These are phyloP conservation scores for Orbilia brochopaga DNA, from an alignment of 2,329 filamentous ascomycete genomes.

Conservation along the genomic window DNA sequence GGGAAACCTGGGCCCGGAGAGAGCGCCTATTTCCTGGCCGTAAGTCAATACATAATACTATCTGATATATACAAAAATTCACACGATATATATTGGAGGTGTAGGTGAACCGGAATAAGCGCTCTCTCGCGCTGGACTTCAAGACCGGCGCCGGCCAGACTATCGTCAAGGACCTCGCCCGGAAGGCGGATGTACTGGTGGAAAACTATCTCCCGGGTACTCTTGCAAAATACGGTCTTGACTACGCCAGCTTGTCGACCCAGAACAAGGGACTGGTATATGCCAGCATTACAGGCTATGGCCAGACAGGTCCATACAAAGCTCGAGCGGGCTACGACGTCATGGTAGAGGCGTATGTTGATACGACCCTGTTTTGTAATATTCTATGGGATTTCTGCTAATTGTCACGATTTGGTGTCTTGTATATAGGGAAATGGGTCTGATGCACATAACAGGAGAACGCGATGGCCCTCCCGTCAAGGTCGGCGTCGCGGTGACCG, in stretches of 20 bases:
- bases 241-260: constrained; percentile 78
- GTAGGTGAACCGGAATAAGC: constrained; percentile 72
- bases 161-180: constrained; percentile 82
- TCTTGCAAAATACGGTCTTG: constrained; percentile 87
- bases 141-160: constrained; percentile 81
- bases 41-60: too few species aligned
- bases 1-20: constrained; percentile 75
- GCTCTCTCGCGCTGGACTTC: constrained; percentile 89
- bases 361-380: not conserved
- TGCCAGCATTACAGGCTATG: constrained; percentile 95
- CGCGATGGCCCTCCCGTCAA: constrained; percentile 91
- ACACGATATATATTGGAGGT: not conserved
- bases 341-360: constrained; percentile 83
- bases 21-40: constrained; percentile 90
- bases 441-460: constrained; percentile 97
- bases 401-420: not conserved
- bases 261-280: constrained; percentile 91
- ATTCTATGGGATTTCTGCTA: not conserved
- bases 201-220: constrained; percentile 95
- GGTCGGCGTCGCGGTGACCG: constrained; percentile 91
- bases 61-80: not conserved
- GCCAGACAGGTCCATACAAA: constrained; percentile 89
- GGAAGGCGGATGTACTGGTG: constrained; percentile 87
- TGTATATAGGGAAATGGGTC: constrained; percentile 72
- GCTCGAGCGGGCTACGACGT: constrained; percentile 93